Conservation (phyloP, 2,329 filamentous ascomycete genomes). For the Elsinoe perseae region DNA sequence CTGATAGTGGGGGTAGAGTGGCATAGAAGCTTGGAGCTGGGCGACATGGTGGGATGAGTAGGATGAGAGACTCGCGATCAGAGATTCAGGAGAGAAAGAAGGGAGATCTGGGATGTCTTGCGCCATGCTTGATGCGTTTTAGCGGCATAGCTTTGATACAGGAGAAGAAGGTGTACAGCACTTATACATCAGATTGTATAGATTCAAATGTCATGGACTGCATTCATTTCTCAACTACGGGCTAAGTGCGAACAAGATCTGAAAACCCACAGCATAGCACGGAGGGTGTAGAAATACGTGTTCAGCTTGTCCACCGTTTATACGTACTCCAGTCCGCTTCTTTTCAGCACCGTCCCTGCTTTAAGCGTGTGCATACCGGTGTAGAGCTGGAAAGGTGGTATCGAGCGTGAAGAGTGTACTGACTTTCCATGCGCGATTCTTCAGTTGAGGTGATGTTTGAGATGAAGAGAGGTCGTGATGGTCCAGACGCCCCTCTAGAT, state of each 20-base stretch:
- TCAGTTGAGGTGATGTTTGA: neutral
- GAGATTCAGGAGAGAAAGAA: slow-evolving; percentile 54
- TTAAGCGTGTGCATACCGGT: neutral
- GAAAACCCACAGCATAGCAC: neutral
- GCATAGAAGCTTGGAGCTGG: neutral
- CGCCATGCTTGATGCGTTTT: slow-evolving; percentile 5
- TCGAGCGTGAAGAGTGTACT: neutral
- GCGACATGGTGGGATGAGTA: neutral
- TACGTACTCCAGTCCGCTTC: neutral
- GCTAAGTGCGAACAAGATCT: neutral
- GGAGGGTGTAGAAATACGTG: neutral
- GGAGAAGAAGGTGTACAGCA: neutral
- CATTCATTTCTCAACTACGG: slow-evolving; percentile 2
- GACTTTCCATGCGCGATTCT: neutral
- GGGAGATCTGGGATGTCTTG: slow-evolving; percentile 52
- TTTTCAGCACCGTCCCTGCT: neutral
- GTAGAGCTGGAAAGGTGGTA: neutral
- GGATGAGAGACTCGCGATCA: slow-evolving; percentile 30
- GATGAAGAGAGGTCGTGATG: neutral
- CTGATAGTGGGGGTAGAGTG: too few relatives aligned
- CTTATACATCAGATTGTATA: neutral
- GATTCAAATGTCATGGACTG: neutral
- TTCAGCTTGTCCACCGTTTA: neutral
- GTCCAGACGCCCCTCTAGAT: neutral
- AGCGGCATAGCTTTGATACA: neutral